Conservation (phyloP, 2,329 filamentous ascomycete genomes). For the Trichoderma koningii region DNA sequence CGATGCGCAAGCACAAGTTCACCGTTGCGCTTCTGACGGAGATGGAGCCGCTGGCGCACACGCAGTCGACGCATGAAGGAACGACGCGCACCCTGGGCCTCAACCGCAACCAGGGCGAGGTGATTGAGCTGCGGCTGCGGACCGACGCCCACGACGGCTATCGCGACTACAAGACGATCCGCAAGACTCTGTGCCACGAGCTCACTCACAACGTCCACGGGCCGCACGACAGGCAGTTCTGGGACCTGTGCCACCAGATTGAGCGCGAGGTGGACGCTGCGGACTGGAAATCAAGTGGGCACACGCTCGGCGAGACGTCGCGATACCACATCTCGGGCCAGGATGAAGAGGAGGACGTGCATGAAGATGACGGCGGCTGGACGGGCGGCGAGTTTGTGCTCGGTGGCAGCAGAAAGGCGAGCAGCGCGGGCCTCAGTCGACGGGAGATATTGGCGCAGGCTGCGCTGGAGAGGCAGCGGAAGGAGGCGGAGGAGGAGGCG, state of each 20-base stretch:
- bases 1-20: conserved; percentile 85
- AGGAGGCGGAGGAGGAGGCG: conserved; percentile 39
- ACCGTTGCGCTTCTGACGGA: conserved; percentile 85
- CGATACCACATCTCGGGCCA: conserved; percentile 56
- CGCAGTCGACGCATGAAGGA: conserved; percentile 67
- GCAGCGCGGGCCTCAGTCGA: conserved; percentile 57
- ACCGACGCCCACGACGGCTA: conserved; percentile 95
- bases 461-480: conserved; percentile 42
- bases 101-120: conserved; percentile 84
- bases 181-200: conserved; percentile 92
- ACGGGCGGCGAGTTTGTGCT: conserved; percentile 77
- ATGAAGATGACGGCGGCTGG: conserved; percentile 74
- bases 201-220: conserved; percentile 88
- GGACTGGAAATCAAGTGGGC: conserved; percentile 76
- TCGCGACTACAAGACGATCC: conserved; percentile 86
- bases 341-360: conserved; percentile 50
- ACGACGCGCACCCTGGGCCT: conserved; percentile 78
- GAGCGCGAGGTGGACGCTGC: conserved; percentile 80
- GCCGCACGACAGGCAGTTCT: conserved; percentile 84
- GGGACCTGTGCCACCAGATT: conserved; percentile 84
- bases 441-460: conserved; percentile 71
- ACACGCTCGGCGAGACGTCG: conserved; percentile 65
- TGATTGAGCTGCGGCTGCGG: conserved; percentile 85
- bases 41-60: conserved; percentile 89
- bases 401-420: conserved; percentile 53